Conservation (phyloP, 176 grass and related monocot species). For the Pontederia paniculata region DNA sequence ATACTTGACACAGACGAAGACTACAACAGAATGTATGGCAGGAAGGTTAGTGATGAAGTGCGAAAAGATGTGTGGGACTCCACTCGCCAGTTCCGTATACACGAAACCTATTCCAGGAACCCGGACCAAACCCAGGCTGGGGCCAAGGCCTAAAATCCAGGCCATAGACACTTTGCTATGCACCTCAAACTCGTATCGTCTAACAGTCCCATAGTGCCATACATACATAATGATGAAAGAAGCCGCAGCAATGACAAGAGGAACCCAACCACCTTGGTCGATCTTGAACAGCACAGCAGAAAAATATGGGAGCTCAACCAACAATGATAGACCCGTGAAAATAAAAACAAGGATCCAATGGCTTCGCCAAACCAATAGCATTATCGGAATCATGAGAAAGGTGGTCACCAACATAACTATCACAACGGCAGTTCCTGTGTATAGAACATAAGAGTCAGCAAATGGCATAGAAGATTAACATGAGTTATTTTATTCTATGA, state of each 20-base stretch:
- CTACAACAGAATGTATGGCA: conserved; percentile 84
- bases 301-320: conserved; percentile 94
- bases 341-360: conserved; percentile 66
- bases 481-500: too few species aligned
- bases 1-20: conserved; percentile 94
- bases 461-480: too few species aligned
- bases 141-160: conserved; percentile 90
- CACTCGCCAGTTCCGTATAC: conserved; percentile 91
- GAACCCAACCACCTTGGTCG: conserved; percentile 89
- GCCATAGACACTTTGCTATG: conserved; percentile 98
- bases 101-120: conserved; percentile 95
- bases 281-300: conserved; percentile 78
- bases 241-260: conserved; percentile 58
- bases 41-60: conserved; percentile 99
- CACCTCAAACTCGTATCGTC: conserved; percentile 93
- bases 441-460: conserved; percentile 8
- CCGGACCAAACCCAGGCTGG: conserved; percentile 79
- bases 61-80: conserved; percentile 85
- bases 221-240: conserved; percentile 89
- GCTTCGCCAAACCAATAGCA: conserved; percentile 92
- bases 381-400: conserved; percentile 95
- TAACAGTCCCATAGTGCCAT: conserved; percentile 91
- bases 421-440: conserved; percentile 82
- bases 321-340: conserved; percentile 57
- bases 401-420: conserved; percentile 97